These are phyloP conservation scores for Periconia macrospinosa DNA, from an alignment of 2,329 filamentous ascomycete species.

Conservation along the genomic window DNA sequence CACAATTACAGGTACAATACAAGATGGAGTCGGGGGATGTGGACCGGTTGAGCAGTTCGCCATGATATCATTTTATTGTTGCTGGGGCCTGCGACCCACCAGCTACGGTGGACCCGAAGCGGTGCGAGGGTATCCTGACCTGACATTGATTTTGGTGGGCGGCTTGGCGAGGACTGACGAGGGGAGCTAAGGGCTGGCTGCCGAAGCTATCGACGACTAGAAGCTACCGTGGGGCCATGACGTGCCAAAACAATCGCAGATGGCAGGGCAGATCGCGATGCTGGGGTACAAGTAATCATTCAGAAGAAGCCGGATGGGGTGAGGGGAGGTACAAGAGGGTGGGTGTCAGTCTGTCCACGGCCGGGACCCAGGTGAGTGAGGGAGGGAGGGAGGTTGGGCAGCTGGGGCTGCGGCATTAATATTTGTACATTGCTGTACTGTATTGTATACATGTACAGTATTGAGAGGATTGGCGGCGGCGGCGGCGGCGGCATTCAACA, in stretches of 20 bases:
- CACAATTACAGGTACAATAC: background rate
- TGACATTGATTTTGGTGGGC: no score
- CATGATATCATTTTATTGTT: background rate
- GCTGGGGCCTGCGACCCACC: background rate
- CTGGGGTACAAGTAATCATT: background rate
- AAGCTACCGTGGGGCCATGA: background rate
- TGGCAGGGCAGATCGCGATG: background rate
- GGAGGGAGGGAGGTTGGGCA: background rate
- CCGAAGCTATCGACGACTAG: background rate
- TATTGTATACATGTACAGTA: conserved; percentile 11
- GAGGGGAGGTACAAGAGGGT: no score
- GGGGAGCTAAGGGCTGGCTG: background rate
- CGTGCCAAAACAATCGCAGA: background rate
- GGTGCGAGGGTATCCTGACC: background rate
- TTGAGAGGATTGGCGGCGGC: no score
- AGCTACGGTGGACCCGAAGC: background rate
- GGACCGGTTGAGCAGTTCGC: background rate
- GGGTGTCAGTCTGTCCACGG: background rate
- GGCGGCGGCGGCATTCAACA: no score
- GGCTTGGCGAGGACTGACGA: background rate
- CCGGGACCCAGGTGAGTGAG: background rate
- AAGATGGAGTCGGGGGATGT: background rate
- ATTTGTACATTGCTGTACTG: background rate
- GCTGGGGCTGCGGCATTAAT: background rate
- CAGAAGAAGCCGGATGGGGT: background rate